These are phyloP conservation scores for Septoria petroselini DNA, from an alignment of 2,329 filamentous ascomycete species.

Conservation along the genomic window DNA sequence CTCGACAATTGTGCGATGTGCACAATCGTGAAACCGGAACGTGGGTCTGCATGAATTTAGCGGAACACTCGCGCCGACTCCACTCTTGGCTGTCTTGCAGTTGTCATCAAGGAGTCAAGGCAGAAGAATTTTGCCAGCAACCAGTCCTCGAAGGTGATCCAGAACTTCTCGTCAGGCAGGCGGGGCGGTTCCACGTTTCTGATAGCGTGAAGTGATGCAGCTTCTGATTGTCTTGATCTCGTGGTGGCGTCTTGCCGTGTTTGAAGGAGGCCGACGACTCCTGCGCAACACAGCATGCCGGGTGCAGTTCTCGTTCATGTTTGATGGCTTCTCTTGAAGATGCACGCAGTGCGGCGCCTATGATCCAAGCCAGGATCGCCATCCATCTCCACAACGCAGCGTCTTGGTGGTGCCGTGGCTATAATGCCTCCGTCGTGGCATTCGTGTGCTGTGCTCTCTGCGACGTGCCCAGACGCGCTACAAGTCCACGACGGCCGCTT, in stretches of 20 bases:
- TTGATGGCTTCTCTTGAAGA: no score
- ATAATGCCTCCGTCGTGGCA: not conserved
- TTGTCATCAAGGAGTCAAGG: not conserved
- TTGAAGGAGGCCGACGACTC: no score
- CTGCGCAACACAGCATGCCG: no score
- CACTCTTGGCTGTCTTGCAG: not conserved
- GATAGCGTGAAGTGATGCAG: no score
- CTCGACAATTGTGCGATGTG: not conserved
- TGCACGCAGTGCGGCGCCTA: not conserved
- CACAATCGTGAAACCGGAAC: conserved; percentile 1
- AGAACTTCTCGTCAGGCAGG: no score
- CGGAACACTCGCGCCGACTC: not conserved
- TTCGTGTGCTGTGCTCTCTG: not conserved
- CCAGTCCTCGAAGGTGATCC: not conserved
- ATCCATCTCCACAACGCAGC: conserved; percentile 1
- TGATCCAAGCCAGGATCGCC: conserved; percentile 7
- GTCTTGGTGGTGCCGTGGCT: not conserved
- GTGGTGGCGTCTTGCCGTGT: no score
- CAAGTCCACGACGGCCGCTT: conserved; percentile 2
- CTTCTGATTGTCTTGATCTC: no score
- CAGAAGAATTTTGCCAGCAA: not conserved
- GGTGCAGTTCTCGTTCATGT: no score
- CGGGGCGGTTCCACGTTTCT: no score
- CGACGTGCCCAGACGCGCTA: not conserved
- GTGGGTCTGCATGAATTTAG: not conserved